A percentile compares a stretch with the other conserved stretches of the same genome.
Conservation (phyloP, 2,329 filamentous ascomycete genomes). For the Neospermospora avenae region DNA sequence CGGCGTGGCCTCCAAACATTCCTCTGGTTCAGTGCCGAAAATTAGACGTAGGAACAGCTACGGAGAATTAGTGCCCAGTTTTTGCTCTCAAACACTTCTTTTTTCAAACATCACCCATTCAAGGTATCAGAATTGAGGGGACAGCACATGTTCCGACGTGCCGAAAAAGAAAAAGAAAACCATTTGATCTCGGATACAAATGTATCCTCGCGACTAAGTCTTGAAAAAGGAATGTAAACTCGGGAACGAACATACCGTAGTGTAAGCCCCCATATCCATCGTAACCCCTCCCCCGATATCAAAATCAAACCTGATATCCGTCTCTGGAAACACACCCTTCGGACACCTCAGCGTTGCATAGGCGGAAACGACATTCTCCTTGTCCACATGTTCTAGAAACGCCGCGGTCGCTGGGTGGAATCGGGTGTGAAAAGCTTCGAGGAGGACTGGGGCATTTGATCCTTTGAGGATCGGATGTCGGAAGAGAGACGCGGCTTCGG, state of each 20-base stretch:
- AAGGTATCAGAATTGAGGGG: background rate
- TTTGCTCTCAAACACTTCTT: background rate
- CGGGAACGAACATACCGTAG: background rate
- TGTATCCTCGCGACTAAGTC: background rate
- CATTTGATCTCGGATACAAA: background rate
- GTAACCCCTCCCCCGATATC: slow-evolving; percentile 35
- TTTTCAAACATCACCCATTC: background rate
- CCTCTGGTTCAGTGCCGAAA: slow-evolving; percentile 39
- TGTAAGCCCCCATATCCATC: slow-evolving; percentile 43
- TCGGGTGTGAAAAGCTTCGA: slow-evolving; percentile 51
- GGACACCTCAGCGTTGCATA: slow-evolving; percentile 34
- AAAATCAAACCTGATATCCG: slow-evolving; percentile 45
- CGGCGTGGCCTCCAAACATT: slow-evolving; percentile 37
- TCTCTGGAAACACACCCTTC: slow-evolving; percentile 31
- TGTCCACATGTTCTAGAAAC: slow-evolving; percentile 42
- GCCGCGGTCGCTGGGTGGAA: slow-evolving; percentile 48
- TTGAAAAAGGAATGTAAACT: too few species aligned
- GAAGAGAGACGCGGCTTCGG: slow-evolving; percentile 42
- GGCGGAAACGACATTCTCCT: slow-evolving; percentile 38
- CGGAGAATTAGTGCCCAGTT: background rate
- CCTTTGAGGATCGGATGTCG: slow-evolving; percentile 35
- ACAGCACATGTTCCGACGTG: too few species aligned
- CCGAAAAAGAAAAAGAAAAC: too few species aligned
- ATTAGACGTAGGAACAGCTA: slow-evolving; percentile 38
- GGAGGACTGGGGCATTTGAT: slow-evolving; percentile 42